Conservation (phyloP, 2,329 filamentous ascomycete species). For the Pyrenophora teres region DNA sequence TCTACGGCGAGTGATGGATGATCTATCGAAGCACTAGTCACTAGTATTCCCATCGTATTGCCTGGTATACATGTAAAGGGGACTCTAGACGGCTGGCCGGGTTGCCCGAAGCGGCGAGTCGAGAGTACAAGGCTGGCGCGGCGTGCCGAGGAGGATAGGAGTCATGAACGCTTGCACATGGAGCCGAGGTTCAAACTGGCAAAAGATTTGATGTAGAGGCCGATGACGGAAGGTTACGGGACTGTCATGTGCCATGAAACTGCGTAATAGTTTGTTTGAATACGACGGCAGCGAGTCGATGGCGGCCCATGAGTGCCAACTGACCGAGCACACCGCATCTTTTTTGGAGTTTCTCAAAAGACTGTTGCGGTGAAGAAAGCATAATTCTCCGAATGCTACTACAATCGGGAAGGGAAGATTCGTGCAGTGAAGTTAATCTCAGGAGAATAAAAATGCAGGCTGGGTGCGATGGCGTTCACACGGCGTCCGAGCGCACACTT, state of each 20-base stretch:
- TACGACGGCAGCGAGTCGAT: neutral
- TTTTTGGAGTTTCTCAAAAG: neutral
- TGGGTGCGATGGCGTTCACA: conserved; percentile 2
- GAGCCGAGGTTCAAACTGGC: conserved; percentile 2
- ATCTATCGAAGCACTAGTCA: conserved; percentile 22
- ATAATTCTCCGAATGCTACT: conserved; percentile 2
- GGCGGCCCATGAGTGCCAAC: neutral
- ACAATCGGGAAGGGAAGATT: neutral
- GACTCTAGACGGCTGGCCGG: conserved; percentile 16
- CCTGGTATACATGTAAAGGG: conserved; percentile 17
- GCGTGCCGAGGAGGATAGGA: conserved; percentile 17
- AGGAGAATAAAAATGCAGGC: conserved; percentile 11
- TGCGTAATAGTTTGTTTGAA: neutral
- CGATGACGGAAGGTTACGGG: conserved; percentile 3
- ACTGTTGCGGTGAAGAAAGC: neutral
- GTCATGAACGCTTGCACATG: neutral
- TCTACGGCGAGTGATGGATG: conserved; percentile 23
- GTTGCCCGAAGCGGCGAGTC: conserved; percentile 14
- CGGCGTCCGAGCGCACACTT: conserved; percentile 14
- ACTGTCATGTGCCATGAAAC: conserved; percentile 7
- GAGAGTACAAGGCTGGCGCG: conserved; percentile 12
- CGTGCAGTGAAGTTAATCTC: conserved; percentile 1
- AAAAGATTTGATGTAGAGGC: conserved; percentile 7
- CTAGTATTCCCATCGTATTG: conserved; percentile 17
- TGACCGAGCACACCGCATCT: neutral